Evolutionary conservation across 441 rosid genomes (phyloP).

Genomic region (Adansonia madagascariensis): DNA sequence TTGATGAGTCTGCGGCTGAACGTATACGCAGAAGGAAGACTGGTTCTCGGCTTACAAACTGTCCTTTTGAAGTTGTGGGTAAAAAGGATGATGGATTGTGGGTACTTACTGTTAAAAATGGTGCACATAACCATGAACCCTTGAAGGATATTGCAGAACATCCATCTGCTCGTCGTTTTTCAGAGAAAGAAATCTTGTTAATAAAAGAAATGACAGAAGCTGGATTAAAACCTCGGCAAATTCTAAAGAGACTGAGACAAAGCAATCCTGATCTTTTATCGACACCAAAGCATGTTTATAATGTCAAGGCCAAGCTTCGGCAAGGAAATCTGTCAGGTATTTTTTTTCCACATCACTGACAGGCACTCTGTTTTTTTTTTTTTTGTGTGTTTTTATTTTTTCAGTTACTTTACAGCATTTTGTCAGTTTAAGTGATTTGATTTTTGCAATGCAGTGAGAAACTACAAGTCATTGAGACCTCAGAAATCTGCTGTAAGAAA

Average conservation of each 20-base stretch:
- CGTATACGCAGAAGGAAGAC: constrained; percentile 43
- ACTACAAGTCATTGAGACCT: constrained; percentile 54
- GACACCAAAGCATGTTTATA: constrained; percentile 60
- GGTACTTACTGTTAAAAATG: constrained; percentile 51
- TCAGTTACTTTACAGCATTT: not conserved
- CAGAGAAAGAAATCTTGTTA: constrained; percentile 47
- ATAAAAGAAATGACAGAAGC: constrained; percentile 63
- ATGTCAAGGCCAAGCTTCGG: constrained; percentile 57
- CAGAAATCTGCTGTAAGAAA: constrained; percentile 44
- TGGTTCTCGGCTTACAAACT: constrained; percentile 53
- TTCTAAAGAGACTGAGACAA: constrained; percentile 52
- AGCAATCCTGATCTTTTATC: constrained; percentile 55
- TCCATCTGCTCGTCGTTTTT: constrained; percentile 56
- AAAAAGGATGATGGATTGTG: constrained; percentile 55
- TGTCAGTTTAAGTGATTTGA: constrained; percentile 19
- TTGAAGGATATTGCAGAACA: constrained; percentile 50
- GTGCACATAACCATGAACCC: constrained; percentile 55
- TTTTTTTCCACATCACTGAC: constrained; percentile 5
- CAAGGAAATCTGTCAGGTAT: constrained; percentile 51
- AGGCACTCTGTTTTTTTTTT: not conserved
- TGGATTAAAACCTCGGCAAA: constrained; percentile 57
- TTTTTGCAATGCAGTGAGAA: constrained; percentile 49
- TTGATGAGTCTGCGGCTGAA: constrained; percentile 44
- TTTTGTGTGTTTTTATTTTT: not conserved
- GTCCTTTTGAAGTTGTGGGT: constrained; percentile 55